These are phyloP conservation scores for Tulasnella sp. DNA, from an alignment of 768 basidiomycete genomes.

Conservation along the genomic window DNA sequence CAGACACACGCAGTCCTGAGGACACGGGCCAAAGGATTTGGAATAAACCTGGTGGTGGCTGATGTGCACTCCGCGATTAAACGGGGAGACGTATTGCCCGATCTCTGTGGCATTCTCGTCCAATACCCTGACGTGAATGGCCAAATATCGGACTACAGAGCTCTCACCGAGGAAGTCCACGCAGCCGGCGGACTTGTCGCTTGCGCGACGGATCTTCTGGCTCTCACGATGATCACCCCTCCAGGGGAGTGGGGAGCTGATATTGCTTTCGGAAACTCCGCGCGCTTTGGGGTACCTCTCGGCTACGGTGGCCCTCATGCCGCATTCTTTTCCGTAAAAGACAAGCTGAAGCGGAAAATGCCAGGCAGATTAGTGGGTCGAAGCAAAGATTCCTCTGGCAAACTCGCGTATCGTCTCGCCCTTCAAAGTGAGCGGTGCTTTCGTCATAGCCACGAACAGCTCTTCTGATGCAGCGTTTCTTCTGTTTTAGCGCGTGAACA, in stretches of 20 bases:
- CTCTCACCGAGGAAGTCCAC: constrained; percentile 66
- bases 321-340: constrained; percentile 93
- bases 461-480: not conserved
- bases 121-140: constrained; percentile 96
- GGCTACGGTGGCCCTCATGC: constrained; percentile 99
- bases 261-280: constrained; percentile 91
- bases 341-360: constrained; percentile 94
- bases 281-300: constrained; percentile 91
- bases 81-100: constrained; percentile 48
- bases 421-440: constrained; percentile 71
- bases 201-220: constrained; percentile 88
- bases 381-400: constrained; percentile 78
- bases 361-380: constrained; percentile 94
- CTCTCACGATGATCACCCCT: constrained; percentile 86
- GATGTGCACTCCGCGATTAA: constrained; percentile 54
- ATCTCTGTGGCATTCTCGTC: constrained; percentile 81
- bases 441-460: not conserved
- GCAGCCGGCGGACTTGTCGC: constrained; percentile 72
- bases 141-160: constrained; percentile 65
- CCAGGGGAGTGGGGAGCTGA: constrained; percentile 99
- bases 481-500: constrained; percentile 74
- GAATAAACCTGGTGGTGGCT: constrained; percentile 73
- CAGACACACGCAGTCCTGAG: constrained; percentile 87
- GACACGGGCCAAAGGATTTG: constrained; percentile 91
- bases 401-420: constrained; percentile 86